Evolutionary conservation across 371 early-diverging fungal species (phyloP), one percentile per base, ranked within the genome.

Genomic region (Chytridiales sp.): DNA sequence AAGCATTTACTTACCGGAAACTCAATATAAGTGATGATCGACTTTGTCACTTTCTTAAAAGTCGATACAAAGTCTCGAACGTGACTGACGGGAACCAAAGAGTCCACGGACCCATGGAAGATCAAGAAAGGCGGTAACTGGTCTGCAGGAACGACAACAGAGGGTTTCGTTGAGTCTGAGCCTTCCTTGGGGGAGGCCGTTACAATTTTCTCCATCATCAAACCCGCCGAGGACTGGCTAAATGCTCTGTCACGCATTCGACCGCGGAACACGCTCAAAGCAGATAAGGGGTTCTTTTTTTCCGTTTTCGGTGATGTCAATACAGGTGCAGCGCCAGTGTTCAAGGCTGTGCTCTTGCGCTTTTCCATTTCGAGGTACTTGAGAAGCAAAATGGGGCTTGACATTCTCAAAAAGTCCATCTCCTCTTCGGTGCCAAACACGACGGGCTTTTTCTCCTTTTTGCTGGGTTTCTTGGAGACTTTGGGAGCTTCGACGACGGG

Each of bases 21-120:
- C 56, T 71, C 72, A 36, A 71, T 42, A 51, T 63, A 60, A 50
- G 52, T 59, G 19, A 71, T 58, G 11, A 59, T 36, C 17, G 56
- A 34, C 40, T 61, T 60, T 40, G 59, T 52, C 27, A 64, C 55
- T 44, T 65, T 61, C 50, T 62, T 62, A 46, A 62, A 67, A 13
- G 54, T 62, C 43, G 53, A 57, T 15, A 62, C 62, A 31, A 67
- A 71, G 24, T 71, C 72, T 32, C 72, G 58, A n/a, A 49, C 55
- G 35, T 61, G 62, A 13, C 53, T 39, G 52, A 67, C 48, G 35
- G 72, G 72, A 13, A 62, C 60, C 30, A 71, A 47, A 21, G 39
- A 39, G 59, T 71, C 72, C 42, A 56, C 61, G 22, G 56, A 56
- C 54, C 66, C 72, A 41, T 56, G 49, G 38, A 21, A 29, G 41